Base-by-base conservation (phyloP, 2,329 filamentous ascomycete genomes). In the Onygena corvina region DNA sequence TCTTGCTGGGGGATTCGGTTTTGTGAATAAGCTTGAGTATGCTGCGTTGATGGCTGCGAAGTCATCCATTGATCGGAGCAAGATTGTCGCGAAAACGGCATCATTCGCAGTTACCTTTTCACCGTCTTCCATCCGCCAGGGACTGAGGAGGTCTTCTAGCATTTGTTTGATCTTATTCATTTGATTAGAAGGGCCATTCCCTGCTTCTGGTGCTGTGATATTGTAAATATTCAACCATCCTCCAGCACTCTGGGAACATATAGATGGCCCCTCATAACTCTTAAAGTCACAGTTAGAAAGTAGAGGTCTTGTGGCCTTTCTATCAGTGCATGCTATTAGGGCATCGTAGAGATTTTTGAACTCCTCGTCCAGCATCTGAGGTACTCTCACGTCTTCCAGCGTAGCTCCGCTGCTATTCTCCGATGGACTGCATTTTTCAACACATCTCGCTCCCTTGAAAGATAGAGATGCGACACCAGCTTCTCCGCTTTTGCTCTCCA, bases 1-100 rank as follows among this genome's bases (percentile, higher is more conserved):
- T 46, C 92, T 73, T 0, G 89, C 80, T 0, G 92, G 87, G 0
- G 92, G 92, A 55, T 89, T 94, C 0, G 89, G 83, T 45, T 76
- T 72, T 16, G 69, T 68, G 65, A 96, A 96, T 35, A 88, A 75
- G 6, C 75, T 71, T 3, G 79, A 80, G 65, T 96, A 98, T 54
- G 84, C 69, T 21, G 71, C 64, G 65, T 96, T 96, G 57, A 94
- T 71, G 12, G 70, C 59, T 0, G 79, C 71, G 64, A 96, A 98
- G 65, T 88, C 80, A 16, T 76, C 64, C 84, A 96, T 95, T 50
- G 75, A 75, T 47, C 83, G 80, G 29, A 98, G 76, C 45, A 93
- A 69, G 47, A 96, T 71, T 1, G 75, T 77, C 31, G 72, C 64
- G 47, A 70, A 71, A 31, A 71, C 60, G 38, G 73, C 68, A 52